Evolutionary conservation across 352 stramenopile genomes (phyloP), one percentile per base, ranked within the genome.

Genomic region (Halophytophthora batemanensis): DNA sequence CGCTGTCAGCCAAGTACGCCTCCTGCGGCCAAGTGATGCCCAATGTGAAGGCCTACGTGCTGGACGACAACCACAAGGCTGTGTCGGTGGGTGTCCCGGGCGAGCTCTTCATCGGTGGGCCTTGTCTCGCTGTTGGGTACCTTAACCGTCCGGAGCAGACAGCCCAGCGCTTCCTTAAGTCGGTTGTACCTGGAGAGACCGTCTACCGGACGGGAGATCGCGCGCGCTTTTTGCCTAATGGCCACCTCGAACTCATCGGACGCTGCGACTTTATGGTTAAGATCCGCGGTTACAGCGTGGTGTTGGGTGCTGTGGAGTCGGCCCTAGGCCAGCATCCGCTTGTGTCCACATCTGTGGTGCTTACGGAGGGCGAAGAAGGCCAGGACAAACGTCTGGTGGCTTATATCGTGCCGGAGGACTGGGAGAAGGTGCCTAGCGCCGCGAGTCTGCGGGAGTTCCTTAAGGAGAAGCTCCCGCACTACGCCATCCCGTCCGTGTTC

Each of bases 221-320:
- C 34, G 93, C 86, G 36, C 76, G 91, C 13, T 91, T 97, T 43
- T 69, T 98, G 45, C 79, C 85, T 0, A 95, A 96, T 56, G 86
- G 89, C 4, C 77, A 96, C 57, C 64, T 98, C 5, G 90, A 98
- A 64, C 80, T 98, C 29, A 85, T 97, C 31, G 94, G 94, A 4
- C 82, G 94, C 34, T 97, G 88, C 56, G 92, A 97, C 67, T 97
- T 96, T 51, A 97, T 98, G 90, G 88, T 98, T 49, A 98, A 98
- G 73, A 96, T 98, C 52, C 82, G 93, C 19, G 94, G 94, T 36
- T 98, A 98, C 64, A 96, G 87, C 38, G 88, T 98, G 4, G 94
- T 97, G 22, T 64, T 98, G 6, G 90, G 89, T 25, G 92, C 91
- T 15, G 78, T 98, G 2, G 90, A 97, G 62, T 88, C 85, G 6